Evolutionary conservation across 768 basidiomycete genomes (phyloP).

Genomic region (Chalciporus piperatus): DNA sequence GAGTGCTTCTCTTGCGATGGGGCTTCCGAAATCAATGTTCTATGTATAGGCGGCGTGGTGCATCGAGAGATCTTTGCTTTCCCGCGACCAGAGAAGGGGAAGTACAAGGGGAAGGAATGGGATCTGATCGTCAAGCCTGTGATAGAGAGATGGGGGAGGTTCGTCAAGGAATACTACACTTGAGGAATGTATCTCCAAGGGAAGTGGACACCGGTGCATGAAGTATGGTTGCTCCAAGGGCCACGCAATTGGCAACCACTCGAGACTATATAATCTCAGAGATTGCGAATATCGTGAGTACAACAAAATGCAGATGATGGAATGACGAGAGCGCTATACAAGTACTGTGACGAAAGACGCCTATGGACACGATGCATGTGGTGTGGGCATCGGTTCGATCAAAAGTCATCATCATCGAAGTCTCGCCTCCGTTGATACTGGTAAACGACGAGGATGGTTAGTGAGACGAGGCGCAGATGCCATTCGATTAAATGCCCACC

Average conservation of each 20-base stretch:
- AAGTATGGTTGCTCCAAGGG: not conserved
- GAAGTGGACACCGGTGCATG: not conserved
- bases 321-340: not conserved
- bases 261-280: not conserved
- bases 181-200: constrained; percentile 13
- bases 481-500: constrained; percentile 31
- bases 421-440: constrained; percentile 68
- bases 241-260: too few relatives aligned
- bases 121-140: constrained; percentile 71
- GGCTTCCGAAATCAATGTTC: not conserved
- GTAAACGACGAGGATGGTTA: constrained; percentile 2
- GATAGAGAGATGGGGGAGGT: constrained; percentile 74
- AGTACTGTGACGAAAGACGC: not conserved
- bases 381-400: not conserved
- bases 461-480: not conserved
- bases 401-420: constrained; percentile 62
- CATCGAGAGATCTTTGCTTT: constrained; percentile 86
- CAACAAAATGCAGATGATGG: not conserved
- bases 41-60: constrained; percentile 44
- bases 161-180: constrained; percentile 40
- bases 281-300: not conserved
- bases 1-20: constrained; percentile 33
- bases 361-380: not conserved
- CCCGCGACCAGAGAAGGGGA: constrained; percentile 48
- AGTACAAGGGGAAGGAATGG: constrained; percentile 67